Conservation (phyloP, 2,329 filamentous ascomycete genomes). For the Zalaria sp. region DNA sequence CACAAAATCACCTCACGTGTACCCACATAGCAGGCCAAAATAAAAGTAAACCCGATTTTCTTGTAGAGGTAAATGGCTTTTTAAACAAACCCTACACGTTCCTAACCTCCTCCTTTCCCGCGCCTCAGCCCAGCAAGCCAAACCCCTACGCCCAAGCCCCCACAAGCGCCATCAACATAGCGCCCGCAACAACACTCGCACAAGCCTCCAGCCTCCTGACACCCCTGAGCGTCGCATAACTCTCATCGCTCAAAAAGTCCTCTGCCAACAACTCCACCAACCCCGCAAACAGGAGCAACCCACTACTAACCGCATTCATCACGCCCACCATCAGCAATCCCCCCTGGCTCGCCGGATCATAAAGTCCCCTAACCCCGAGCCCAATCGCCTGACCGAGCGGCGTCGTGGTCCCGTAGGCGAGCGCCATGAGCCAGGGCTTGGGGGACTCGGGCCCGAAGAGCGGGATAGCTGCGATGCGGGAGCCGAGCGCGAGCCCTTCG, state of each 20-base stretch:
- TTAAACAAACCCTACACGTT: too few species aligned
- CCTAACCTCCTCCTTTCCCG: too few species aligned
- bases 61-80: too few species aligned
- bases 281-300: slow-evolving; percentile 34
- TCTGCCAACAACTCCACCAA: slow-evolving; percentile 36
- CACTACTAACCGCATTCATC: slow-evolving; percentile 35
- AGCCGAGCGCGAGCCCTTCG: slow-evolving; percentile 55
- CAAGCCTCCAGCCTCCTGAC: slow-evolving; percentile 47
- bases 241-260: slow-evolving; percentile 46
- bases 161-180: slow-evolving; percentile 50
- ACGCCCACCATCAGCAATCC: slow-evolving; percentile 35
- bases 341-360: slow-evolving; percentile 33
- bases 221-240: slow-evolving; percentile 45
- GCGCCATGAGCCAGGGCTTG: slow-evolving; percentile 59
- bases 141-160: slow-evolving; percentile 45
- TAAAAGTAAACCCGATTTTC: too few species aligned
- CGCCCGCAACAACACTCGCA: slow-evolving; percentile 44
- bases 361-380: slow-evolving; percentile 33
- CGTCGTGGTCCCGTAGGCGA: slow-evolving; percentile 47
- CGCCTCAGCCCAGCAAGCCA: background rate
- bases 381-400: slow-evolving; percentile 37
- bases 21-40: too few species aligned
- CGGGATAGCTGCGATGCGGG: slow-evolving; percentile 55
- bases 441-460: slow-evolving; percentile 56
- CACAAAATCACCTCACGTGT: too few species aligned